phyloP scores from a whole-genome alignment of 192 early-diverging fungal species.

The Backusella sp. region DNA sequence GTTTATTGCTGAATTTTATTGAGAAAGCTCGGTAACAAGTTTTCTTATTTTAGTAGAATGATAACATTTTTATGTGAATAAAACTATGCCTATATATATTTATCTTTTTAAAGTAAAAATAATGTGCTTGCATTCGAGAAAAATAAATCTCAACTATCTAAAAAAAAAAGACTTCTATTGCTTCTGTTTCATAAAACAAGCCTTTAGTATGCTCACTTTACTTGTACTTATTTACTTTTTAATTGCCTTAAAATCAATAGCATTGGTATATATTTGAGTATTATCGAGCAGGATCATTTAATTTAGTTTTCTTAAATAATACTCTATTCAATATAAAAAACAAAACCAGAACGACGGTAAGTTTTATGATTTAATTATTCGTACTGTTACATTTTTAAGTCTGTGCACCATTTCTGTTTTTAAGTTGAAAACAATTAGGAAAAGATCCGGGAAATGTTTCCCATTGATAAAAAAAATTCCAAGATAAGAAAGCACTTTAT shows the following conservation, averaged over 20 bases:
- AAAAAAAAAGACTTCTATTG: neutral
- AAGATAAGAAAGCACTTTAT: too few relatives aligned
- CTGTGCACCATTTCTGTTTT: neutral
- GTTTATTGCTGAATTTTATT: neutral
- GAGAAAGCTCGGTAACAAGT: neutral
- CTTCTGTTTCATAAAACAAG: too few relatives aligned
- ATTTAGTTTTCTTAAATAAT: neutral
- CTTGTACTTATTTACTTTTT: too few relatives aligned
- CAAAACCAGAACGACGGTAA: neutral
- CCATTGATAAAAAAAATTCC: too few relatives aligned
- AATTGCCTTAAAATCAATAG: too few relatives aligned
- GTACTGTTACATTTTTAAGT: neutral
- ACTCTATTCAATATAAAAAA: neutral
- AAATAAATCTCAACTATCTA: too few relatives aligned
- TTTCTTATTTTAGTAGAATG: neutral
- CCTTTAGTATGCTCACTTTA: too few relatives aligned
- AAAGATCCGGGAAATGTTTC: neutral
- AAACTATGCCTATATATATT: too few relatives aligned
- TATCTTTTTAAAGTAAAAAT: neutral
- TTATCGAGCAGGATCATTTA: neutral
- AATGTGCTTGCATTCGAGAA: neutral
- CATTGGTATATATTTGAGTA: too few relatives aligned
- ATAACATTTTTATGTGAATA: neutral
- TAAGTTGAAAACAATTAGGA: neutral
- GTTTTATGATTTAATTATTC: neutral